phyloP scores from a whole-genome alignment of 2,329 filamentous ascomycete species.

The Kalmusia sp. region DNA sequence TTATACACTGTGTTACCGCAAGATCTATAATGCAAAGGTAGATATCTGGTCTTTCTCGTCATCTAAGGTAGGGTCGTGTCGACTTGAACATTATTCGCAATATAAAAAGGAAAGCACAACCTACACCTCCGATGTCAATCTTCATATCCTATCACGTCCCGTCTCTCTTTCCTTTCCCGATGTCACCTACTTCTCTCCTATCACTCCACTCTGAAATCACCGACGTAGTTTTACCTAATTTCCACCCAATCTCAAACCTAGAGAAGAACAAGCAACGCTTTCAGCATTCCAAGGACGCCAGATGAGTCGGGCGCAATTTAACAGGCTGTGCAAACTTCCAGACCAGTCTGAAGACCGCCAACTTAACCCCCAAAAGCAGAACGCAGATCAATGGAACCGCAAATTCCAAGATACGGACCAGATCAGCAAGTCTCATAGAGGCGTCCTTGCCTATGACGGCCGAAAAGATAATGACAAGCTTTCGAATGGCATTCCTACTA shows the following conservation, averaged over 20 bases:
- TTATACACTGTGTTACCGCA: no score
- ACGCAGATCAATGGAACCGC: neutral
- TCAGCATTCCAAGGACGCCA: neutral
- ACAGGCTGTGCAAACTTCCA: neutral
- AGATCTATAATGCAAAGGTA: no score
- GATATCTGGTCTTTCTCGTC: no score
- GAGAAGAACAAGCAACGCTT: neutral
- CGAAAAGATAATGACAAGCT: neutral
- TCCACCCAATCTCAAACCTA: neutral
- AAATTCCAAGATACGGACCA: neutral
- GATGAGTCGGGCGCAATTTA: neutral
- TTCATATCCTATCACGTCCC: neutral
- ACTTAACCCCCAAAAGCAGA: neutral
- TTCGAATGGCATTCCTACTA: slow-evolving; percentile 1
- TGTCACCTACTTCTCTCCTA: slow-evolving; percentile 2
- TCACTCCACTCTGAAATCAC: neutral
- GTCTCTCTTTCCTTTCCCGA: neutral
- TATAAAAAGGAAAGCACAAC: neutral
- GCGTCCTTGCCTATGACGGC: neutral
- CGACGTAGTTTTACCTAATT: neutral
- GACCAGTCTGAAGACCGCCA: neutral
- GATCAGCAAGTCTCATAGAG: neutral
- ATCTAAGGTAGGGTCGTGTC: no score
- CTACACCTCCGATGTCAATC: no score
- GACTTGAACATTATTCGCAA: no score